These are phyloP conservation scores for Botrytis galanthina DNA, from an alignment of 2,329 filamentous ascomycete species.

Conservation along the genomic window DNA sequence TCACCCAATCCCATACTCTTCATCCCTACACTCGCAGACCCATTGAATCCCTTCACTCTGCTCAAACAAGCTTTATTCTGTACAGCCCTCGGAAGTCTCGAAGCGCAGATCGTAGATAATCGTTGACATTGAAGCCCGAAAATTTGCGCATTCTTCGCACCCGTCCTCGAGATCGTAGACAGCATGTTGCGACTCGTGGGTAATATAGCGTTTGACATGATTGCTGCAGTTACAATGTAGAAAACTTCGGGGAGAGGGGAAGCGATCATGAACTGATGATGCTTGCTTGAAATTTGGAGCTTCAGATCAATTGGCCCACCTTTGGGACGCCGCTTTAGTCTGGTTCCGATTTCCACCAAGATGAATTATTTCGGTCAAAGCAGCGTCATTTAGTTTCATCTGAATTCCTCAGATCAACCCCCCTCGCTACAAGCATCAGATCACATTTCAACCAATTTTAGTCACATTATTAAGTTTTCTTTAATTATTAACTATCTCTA, in stretches of 20 bases:
- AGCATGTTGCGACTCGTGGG: background rate
- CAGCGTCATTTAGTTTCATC: background rate
- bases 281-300: constrained; percentile 9
- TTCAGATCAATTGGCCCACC: background rate
- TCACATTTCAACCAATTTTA: background rate
- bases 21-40: background rate
- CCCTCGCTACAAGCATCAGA: constrained; percentile 12
- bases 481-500: constrained; percentile 8
- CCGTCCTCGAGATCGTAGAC: background rate
- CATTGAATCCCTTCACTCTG: background rate
- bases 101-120: constrained; percentile 19
- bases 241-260: background rate
- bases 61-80: background rate
- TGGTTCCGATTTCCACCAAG: too few species aligned
- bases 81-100: background rate
- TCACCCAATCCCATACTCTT: background rate
- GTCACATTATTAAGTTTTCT: background rate
- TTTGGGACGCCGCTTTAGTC: background rate
- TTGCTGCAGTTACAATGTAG: background rate
- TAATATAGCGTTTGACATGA: constrained; percentile 1
- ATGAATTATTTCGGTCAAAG: background rate
- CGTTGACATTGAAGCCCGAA: constrained; percentile 23
- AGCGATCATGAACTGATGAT: background rate
- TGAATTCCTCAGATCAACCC: constrained; percentile 2
- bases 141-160: constrained; percentile 4